Percentiles rank a stretch among this genome's conserved stretches.
Evolutionary conservation across 495 filamentous ascomycete species (phyloP).

Genomic region (Penicillium antarcticum): DNA sequence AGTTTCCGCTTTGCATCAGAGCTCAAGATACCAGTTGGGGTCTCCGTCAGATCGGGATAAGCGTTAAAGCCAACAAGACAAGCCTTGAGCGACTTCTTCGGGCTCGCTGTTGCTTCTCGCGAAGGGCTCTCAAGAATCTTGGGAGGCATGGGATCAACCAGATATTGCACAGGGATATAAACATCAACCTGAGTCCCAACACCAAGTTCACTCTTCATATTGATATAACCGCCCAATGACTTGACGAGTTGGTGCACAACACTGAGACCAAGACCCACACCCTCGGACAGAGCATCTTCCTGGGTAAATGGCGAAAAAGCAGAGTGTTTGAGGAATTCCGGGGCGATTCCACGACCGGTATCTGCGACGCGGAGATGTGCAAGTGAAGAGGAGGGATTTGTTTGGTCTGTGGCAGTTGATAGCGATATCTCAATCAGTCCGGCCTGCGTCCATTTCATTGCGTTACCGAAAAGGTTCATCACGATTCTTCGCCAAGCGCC

Average conservation of each 20-base stretch:
- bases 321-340: constrained; percentile 63
- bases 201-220: constrained; percentile 53
- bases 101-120: neutral
- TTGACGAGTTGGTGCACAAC: constrained; percentile 65
- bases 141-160: neutral
- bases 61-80: constrained; percentile 19
- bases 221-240: constrained; percentile 56
- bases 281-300: constrained; percentile 61
- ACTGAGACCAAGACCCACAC: constrained; percentile 67
- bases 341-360: constrained; percentile 65
- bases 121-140: neutral
- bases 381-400: constrained; percentile 11
- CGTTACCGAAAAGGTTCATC: constrained; percentile 73
- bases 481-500: constrained; percentile 64
- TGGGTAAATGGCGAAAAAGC: constrained; percentile 72
- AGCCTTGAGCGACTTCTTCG: neutral
- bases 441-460: constrained; percentile 62
- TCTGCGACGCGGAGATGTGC: constrained; percentile 55
- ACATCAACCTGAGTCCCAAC: constrained; percentile 60
- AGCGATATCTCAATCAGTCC: constrained; percentile 59
- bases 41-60: constrained; percentile 17
- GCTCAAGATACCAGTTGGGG: constrained; percentile 17
- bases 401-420: constrained; percentile 9
- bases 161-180: constrained; percentile 35
- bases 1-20: constrained; percentile 20